A percentile compares a stretch with the other conserved stretches of the same genome.
phyloP scores from a whole-genome alignment of 169 alveolate genomes.

The Eimeria acervulina region DNA sequence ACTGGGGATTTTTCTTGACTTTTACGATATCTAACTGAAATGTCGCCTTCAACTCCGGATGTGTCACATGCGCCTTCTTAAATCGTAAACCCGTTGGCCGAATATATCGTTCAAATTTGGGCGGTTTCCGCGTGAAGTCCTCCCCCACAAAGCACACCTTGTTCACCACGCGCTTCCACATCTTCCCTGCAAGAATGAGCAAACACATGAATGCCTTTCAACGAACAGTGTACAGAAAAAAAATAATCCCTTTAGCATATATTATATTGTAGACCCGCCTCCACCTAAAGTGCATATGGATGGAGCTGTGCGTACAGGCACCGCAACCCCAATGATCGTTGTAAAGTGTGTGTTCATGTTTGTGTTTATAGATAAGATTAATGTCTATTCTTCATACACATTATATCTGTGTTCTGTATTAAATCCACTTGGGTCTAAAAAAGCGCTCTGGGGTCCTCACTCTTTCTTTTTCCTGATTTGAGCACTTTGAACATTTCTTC shows the following conservation, averaged over 20 bases:
- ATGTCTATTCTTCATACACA: neutral
- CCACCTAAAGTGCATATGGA: too few relatives aligned
- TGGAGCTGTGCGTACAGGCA: too few relatives aligned
- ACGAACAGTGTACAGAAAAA: neutral
- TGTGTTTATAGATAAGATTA: neutral
- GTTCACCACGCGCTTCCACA: constrained; percentile 99
- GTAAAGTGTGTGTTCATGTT: neutral
- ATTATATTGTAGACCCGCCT: neutral
- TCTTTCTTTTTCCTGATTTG: constrained; percentile 86
- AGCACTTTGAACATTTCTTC: constrained; percentile 93
- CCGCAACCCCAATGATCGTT: too few relatives aligned
- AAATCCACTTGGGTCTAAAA: neutral
- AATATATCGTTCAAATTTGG: constrained; percentile 98
- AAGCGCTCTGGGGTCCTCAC: neutral
- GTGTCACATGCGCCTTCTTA: constrained; percentile 99
- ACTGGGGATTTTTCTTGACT: constrained; percentile 99
- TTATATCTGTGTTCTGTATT: neutral
- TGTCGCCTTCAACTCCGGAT: constrained; percentile 98
- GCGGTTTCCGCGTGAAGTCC: constrained; percentile 99
- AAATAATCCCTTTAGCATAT: neutral
- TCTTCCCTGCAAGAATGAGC: constrained; percentile 89
- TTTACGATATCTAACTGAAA: constrained; percentile 97
- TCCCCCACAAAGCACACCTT: constrained; percentile 99
- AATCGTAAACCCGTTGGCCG: constrained; percentile 99
- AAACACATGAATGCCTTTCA: neutral